Percentiles rank a stretch among this genome's conserved stretches.
Evolutionary conservation across 2,329 filamentous ascomycete genomes (phyloP).

Genomic region (Talaromyces islandicus): DNA sequence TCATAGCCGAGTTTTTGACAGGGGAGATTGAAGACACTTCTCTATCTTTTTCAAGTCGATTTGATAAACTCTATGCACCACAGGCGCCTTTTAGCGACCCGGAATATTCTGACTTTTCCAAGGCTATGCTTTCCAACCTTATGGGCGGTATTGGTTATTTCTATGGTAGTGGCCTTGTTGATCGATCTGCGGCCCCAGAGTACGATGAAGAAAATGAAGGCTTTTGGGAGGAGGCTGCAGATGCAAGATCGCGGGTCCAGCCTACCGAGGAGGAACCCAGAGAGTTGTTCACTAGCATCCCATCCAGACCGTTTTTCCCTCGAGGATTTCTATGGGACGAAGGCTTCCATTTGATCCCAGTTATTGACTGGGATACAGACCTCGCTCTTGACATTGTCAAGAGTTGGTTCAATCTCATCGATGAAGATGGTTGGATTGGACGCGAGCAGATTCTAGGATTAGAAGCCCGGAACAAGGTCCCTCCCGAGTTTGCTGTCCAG

Average conservation of each 20-base stretch:
- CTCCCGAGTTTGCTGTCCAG: constrained; percentile 84
- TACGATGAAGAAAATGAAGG: constrained; percentile 94
- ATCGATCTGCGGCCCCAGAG: constrained; percentile 83
- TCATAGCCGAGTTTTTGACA: constrained; percentile 57
- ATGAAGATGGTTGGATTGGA: constrained; percentile 95
- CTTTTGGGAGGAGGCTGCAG: constrained; percentile 88
- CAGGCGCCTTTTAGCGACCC: constrained; percentile 68
- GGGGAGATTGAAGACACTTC: constrained; percentile 62
- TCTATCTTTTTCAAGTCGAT: constrained; percentile 67
- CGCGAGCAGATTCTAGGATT: constrained; percentile 89
- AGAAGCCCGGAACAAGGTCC: constrained; percentile 93
- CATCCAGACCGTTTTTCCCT: constrained; percentile 92
- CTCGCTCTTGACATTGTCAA: constrained; percentile 79
- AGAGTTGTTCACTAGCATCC: constrained; percentile 85
- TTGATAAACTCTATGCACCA: constrained; percentile 64
- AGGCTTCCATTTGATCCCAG: constrained; percentile 86
- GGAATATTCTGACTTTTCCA: constrained; percentile 72
- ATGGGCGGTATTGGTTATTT: constrained; percentile 95
- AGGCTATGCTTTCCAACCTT: constrained; percentile 89
- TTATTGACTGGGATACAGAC: constrained; percentile 91
- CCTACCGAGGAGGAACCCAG: constrained; percentile 73
- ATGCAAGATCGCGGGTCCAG: constrained; percentile 63
- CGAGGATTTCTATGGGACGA: constrained; percentile 97
- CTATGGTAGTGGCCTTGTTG: constrained; percentile 78
- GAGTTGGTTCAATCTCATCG: constrained; percentile 95